A percentile compares a stretch with the other conserved stretches of the same genome.
These are phyloP conservation scores for Fusarium sp. DNA, from an alignment of 2,329 filamentous ascomycete species.

Conservation along the genomic window DNA sequence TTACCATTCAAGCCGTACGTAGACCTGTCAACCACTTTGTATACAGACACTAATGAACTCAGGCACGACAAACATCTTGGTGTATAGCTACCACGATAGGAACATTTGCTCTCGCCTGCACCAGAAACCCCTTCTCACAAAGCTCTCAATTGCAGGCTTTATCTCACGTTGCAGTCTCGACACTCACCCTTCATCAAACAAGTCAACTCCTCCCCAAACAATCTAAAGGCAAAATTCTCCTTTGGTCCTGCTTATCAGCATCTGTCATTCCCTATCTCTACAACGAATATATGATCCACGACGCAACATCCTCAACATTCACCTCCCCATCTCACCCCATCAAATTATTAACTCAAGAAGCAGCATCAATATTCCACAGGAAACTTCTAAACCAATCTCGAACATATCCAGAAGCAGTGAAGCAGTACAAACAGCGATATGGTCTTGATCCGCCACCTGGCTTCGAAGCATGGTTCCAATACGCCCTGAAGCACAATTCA, in stretches of 20 bases:
- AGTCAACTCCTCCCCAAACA: constrained; percentile 45
- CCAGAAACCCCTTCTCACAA: constrained; percentile 42
- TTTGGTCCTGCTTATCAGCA: constrained; percentile 47
- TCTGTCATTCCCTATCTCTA: constrained; percentile 45
- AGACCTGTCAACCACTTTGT: accelerated
- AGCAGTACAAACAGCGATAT: constrained; percentile 57
- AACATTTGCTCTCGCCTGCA: constrained; percentile 47
- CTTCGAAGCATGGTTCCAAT: constrained; percentile 58
- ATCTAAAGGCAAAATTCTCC: constrained; percentile 29
- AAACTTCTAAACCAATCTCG: constrained; percentile 51
- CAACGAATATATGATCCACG: constrained; percentile 41
- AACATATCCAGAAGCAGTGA: constrained; percentile 46
- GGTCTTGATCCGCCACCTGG: constrained; percentile 54
- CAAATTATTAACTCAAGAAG: constrained; percentile 44
- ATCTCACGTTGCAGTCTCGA: constrained; percentile 41
- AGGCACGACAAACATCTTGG: constrained; percentile 50
- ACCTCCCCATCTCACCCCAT: constrained; percentile 46
- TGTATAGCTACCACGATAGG: constrained; percentile 38
- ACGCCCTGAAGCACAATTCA: constrained; percentile 51
- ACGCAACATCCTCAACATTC: constrained; percentile 20
- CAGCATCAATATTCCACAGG: constrained; percentile 43
- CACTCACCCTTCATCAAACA: constrained; percentile 46
- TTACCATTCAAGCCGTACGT: constrained; percentile 45
- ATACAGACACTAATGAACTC: not conserved
- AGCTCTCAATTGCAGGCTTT: constrained; percentile 41